Percentiles rank a stretch among this genome's conserved stretches.
phyloP scores from a whole-genome alignment of 2,329 filamentous ascomycete species.

The Verticillium isaacii region DNA sequence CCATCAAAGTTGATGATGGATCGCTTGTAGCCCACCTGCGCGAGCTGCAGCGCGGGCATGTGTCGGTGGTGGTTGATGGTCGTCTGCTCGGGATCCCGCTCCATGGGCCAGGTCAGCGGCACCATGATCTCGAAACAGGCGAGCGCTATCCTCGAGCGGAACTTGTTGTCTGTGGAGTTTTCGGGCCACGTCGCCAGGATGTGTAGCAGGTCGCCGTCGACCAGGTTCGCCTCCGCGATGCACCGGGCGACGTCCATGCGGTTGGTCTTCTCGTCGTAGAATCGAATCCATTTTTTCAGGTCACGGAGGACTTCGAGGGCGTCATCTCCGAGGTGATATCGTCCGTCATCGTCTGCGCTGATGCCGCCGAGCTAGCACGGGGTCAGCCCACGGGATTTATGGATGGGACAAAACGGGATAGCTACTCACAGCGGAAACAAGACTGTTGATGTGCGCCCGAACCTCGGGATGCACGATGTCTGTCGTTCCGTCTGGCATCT shows the following conservation, averaged over 20 bases:
- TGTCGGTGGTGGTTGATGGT: conserved; percentile 92
- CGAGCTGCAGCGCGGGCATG: conserved; percentile 80
- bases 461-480: conserved; percentile 85
- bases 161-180: conserved; percentile 64
- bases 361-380: conserved; percentile 71
- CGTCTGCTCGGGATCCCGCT: conserved; percentile 72
- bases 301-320: conserved; percentile 88
- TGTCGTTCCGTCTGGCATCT: conserved; percentile 42
- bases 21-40: conserved; percentile 86
- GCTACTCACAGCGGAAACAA: conserved; percentile 79
- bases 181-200: conserved; percentile 82
- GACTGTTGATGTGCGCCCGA: conserved; percentile 86
- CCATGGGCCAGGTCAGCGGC: conserved; percentile 89
- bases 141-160: conserved; percentile 74
- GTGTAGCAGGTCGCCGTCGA: conserved; percentile 82
- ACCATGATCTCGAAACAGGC: conserved; percentile 88
- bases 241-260: conserved; percentile 93
- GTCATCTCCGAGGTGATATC: conserved; percentile 88
- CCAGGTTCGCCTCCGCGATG: conserved; percentile 85
- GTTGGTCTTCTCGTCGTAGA: conserved; percentile 90
- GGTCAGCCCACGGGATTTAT: conserved; percentile 13
- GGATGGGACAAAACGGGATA: neutral
- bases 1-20: conserved; percentile 80
- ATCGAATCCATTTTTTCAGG: conserved; percentile 89
- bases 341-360: conserved; percentile 71